Base-by-base conservation (phyloP, 2,329 filamentous ascomycete species). In the Trichophyton equinum region DNA sequence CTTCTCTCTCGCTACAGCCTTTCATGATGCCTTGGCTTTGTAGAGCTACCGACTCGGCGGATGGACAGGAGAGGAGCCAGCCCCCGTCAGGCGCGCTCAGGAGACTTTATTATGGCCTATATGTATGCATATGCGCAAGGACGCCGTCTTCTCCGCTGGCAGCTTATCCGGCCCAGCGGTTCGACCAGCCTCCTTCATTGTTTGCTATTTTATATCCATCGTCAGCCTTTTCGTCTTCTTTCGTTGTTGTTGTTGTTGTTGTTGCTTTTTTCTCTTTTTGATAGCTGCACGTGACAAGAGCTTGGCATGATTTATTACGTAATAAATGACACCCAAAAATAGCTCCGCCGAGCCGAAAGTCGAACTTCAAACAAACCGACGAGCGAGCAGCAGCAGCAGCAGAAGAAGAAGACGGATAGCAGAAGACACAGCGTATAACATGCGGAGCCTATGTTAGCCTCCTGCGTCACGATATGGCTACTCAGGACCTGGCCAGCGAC, bases 401-500 rank as follows among this genome's bases (percentile, higher is more conserved):
- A 22, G 22, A 2, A 22, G 22, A 22, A 22, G 18, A 25, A 9
- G 22, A 22, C 20, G 7, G 9, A 7, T 9, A 11, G 18, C 18
- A 47, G n/a, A 47, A 30, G 20, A 25, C 22, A 47, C n/a, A 8
- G n/a, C 20, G 20, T 8, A 47, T 47, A 25, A 5, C 44, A 25
- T 47, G 44, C 44, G 11, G 20, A 9, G 11, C 22, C 9, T 25
- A 9, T 47, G 22, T 2, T 47, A 9, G 9, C 18, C n/a, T n/a
- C 20, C 44, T 20, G 20, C 20, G 25, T 25, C 44, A 30, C 25
- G 22, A 27, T 9, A 53, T 53, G 49, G 4, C 49, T 18, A 11
- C 25, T 15, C 47, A 25, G 15, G 49, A 30, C 20, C 11, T 57
- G 33, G 25, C 56, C 40, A 7, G 42, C 49, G 64, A 65, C 57